Conservation (phyloP, 2,329 filamentous ascomycete genomes). For the Drechslerella dactyloides region DNA sequence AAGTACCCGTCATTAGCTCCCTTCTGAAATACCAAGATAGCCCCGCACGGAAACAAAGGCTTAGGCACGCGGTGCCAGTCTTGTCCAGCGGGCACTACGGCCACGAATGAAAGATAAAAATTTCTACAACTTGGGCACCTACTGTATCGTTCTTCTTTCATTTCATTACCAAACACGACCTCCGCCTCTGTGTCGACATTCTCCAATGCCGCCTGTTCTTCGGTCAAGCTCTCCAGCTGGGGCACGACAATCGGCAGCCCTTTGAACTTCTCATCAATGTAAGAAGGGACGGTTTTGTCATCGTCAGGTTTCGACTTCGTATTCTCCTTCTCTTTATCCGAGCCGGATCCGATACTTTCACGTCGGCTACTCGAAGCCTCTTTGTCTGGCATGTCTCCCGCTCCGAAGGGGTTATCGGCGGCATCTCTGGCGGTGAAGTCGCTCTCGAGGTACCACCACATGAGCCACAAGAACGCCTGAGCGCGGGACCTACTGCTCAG, state of each 20-base stretch:
- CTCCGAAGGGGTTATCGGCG: conserved; percentile 86
- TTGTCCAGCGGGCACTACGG: background rate
- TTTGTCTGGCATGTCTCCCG: conserved; percentile 55
- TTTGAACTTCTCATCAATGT: conserved; percentile 59
- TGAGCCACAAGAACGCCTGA: conserved; percentile 90
- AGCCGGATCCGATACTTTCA: conserved; percentile 69
- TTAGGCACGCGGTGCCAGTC: background rate
- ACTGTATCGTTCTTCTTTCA: conserved; percentile 74
- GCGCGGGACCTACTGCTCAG: conserved; percentile 83
- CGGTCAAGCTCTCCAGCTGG: conserved; percentile 68
- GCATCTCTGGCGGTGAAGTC: conserved; percentile 90
- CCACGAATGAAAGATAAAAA: conserved; percentile 3
- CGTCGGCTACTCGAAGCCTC: conserved; percentile 20
- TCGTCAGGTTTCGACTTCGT: conserved; percentile 42
- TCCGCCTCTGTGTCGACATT: conserved; percentile 77
- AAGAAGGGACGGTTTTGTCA: conserved; percentile 55
- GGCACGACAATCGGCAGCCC: conserved; percentile 66
- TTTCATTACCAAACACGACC: conserved; percentile 72
- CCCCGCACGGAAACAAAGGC: background rate
- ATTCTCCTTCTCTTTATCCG: conserved; percentile 58
- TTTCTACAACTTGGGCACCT: conserved; percentile 49
- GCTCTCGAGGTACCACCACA: conserved; percentile 99
- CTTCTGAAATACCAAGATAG: conserved; percentile 1
- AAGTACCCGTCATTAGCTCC: conserved; percentile 24
- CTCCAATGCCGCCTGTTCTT: conserved; percentile 70